Evolutionary conservation across 352 stramenopile genomes (phyloP).

Genomic region (Pythium scleroteichum): DNA sequence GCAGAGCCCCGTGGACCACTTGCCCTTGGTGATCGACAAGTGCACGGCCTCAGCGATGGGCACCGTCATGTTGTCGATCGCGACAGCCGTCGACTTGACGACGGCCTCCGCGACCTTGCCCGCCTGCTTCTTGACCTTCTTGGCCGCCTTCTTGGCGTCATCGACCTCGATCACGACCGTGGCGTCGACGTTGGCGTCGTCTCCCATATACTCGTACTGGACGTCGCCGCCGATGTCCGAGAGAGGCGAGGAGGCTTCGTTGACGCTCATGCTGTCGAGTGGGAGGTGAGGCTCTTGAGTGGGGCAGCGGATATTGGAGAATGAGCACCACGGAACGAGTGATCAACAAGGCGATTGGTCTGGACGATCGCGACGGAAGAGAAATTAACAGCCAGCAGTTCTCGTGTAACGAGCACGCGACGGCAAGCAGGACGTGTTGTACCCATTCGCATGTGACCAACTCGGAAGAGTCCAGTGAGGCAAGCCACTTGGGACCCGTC

Average conservation of each 20-base stretch:
- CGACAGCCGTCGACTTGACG: neutral
- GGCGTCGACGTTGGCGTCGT: neutral
- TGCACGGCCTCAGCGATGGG: neutral
- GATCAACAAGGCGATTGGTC: too few species aligned
- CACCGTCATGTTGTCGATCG: neutral
- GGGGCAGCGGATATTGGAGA: too few species aligned
- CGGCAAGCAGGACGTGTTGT: too few species aligned
- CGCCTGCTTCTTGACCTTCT: neutral
- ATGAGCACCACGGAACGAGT: too few species aligned
- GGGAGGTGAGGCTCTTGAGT: too few species aligned
- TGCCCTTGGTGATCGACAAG: neutral
- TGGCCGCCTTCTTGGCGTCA: neutral
- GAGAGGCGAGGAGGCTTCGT: neutral
- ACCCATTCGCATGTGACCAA: too few species aligned
- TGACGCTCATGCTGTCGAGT: neutral
- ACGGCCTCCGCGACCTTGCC: neutral
- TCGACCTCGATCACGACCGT: neutral
- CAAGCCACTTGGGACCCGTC: too few species aligned
- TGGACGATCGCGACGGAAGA: too few species aligned
- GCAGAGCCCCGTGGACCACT: slow-evolving; percentile 22
- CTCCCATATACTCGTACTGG: neutral
- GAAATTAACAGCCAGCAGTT: too few species aligned
- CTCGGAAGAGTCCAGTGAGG: too few species aligned
- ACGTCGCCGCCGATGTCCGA: neutral
- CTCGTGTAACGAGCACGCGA: too few species aligned